Evolutionary conservation across 176 grass and related monocot species (phyloP), one percentile per base, ranked within the genome.

Genomic region (Alloteropsis semialata): DNA sequence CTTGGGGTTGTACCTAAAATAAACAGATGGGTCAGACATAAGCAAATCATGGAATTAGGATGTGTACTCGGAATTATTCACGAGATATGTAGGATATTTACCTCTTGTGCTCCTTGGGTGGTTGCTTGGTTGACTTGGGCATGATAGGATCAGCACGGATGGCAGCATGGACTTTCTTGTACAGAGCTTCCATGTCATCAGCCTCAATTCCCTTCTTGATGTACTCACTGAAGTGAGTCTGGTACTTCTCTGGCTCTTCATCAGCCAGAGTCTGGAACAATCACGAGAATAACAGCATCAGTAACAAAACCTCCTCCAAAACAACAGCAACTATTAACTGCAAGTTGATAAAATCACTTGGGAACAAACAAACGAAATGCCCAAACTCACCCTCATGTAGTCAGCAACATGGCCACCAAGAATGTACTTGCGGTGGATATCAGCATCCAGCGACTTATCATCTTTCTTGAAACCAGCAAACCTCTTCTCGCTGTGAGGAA

Each of bases 81-180:
- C n/a, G n/a, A n/a, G n/a, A n/a, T n/a, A n/a, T n/a, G n/a, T n/a
- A n/a, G n/a, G n/a, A n/a, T n/a, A n/a, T 10, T 61, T 89, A 94
- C 94, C 94, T 97, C 87, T 90, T 97, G 84, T 92, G 92, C 34
- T 90, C 92, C 85, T 84, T 94, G 0, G 89, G 92, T 18, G 84
- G 16, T 10, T 72, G 29, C 76, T 97, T 97, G 51, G 75, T 82
- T 0, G 92, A 92, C 69, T 94, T 92, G 10, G 43, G 76, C 3
- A 72, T 6, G 3, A 6, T 53, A 38, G 94, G 92, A 70, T 92
- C 82, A 74, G 92, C 87, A 22, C 89, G 84, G 48, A 97, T 97
- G 51, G 94, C 87, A 50, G 94, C 91, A 84, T 97, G 94, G 2
- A 97, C 94, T 54, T 92, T 94, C 87, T 97, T 97, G 91, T 97